These are phyloP conservation scores for Fraxinus baroniana DNA, from an alignment of 305 asterid species.

Conservation along the genomic window DNA sequence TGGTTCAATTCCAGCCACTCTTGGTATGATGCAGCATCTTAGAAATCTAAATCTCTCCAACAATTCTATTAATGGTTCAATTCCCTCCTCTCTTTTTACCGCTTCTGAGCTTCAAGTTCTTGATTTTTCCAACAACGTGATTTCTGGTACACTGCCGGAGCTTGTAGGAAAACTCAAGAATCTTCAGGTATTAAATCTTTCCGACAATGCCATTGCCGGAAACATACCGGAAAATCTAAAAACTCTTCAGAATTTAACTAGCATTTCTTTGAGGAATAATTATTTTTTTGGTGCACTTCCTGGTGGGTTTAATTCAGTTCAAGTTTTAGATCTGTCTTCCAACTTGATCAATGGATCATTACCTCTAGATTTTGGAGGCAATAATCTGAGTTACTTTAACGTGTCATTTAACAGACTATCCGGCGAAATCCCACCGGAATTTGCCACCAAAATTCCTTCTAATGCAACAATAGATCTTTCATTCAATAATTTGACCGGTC, in stretches of 20 bases:
- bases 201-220: slow-evolving; percentile 73
- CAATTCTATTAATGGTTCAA: slow-evolving; percentile 71
- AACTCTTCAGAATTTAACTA: slow-evolving; percentile 43
- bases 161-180: slow-evolving; percentile 37
- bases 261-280: slow-evolving; percentile 56
- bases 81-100: slow-evolving; percentile 53
- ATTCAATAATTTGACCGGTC: slow-evolving; percentile 69
- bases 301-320: slow-evolving; percentile 50
- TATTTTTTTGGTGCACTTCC: slow-evolving; percentile 63
- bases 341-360: slow-evolving; percentile 73
- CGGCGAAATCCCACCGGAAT: slow-evolving; percentile 66
- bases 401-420: slow-evolving; percentile 68
- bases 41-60: slow-evolving; percentile 56
- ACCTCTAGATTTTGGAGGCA: slow-evolving; percentile 65
- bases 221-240: slow-evolving; percentile 49
- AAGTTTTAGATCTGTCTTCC: slow-evolving; percentile 73
- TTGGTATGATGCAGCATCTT: slow-evolving; percentile 64
- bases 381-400: slow-evolving; percentile 46
- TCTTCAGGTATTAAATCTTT: slow-evolving; percentile 69
- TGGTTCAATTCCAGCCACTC: slow-evolving; percentile 59
- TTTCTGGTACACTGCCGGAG: slow-evolving; percentile 66
- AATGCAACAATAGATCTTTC: slow-evolving; percentile 78
- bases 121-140: slow-evolving; percentile 66
- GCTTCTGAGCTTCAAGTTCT: slow-evolving; percentile 55
- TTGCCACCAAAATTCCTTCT: slow-evolving; percentile 43